A percentile compares a stretch with the other conserved stretches of the same genome.
phyloP scores from a whole-genome alignment of 163 green algal species.

The Prototheca wickerhamii region DNA sequence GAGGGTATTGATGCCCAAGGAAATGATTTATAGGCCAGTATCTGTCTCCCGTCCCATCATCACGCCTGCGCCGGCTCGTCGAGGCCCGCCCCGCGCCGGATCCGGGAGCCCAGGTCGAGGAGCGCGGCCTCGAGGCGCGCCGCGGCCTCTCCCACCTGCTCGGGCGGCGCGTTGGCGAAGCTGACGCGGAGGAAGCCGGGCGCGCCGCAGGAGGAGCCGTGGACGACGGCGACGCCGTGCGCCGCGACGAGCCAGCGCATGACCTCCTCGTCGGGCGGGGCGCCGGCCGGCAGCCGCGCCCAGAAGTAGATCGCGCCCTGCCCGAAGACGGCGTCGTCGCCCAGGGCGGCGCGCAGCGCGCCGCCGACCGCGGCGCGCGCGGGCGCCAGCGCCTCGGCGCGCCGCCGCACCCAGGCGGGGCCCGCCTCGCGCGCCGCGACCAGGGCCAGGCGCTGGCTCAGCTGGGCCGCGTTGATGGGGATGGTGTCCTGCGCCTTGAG shows the following conservation, averaged over 20 bases:
- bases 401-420: constrained; percentile 41
- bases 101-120: constrained; percentile 50
- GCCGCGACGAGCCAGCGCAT: constrained; percentile 74
- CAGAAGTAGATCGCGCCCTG: constrained; percentile 79
- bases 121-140: constrained; percentile 57
- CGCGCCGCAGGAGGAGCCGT: constrained; percentile 63
- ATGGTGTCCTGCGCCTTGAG: constrained; percentile 80
- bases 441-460: constrained; percentile 48
- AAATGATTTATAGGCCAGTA: too few species aligned
- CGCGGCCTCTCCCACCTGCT: constrained; percentile 55
- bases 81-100: too few species aligned
- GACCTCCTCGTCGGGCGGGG: constrained; percentile 60
- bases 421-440: constrained; percentile 43
- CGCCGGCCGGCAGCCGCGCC: constrained; percentile 54
- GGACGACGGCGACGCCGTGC: constrained; percentile 76
- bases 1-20: too few species aligned
- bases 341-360: constrained; percentile 30
- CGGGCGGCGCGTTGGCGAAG: constrained; percentile 68
- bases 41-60: too few species aligned
- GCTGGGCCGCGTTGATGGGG: constrained; percentile 52
- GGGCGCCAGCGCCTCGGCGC: constrained; percentile 21
- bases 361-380: constrained; percentile 34
- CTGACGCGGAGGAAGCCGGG: constrained; percentile 65
- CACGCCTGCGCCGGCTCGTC: too few species aligned
- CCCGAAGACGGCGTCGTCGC: constrained; percentile 22